Conservation (phyloP, 2,329 filamentous ascomycete species). For the Alternaria sp. region DNA sequence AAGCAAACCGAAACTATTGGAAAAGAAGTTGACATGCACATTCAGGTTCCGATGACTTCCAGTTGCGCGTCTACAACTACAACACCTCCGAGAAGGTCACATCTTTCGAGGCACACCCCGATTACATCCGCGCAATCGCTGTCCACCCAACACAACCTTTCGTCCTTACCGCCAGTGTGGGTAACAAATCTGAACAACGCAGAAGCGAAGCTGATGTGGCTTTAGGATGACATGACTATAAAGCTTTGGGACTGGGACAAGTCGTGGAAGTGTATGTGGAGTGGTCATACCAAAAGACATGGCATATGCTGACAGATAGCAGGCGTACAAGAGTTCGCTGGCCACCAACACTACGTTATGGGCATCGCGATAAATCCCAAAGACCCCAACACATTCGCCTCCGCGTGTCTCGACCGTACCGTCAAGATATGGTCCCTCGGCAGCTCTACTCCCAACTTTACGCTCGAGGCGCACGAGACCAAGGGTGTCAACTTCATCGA, state of each 20-base stretch:
- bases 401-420: slow-evolving; percentile 92
- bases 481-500: slow-evolving; percentile 99
- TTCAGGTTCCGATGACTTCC: slow-evolving; percentile 80
- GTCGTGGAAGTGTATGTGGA: slow-evolving; percentile 79
- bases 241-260: slow-evolving; percentile 99
- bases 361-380: slow-evolving; percentile 96
- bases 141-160: slow-evolving; percentile 96
- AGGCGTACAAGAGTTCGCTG: slow-evolving; percentile 88
- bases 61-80: slow-evolving; percentile 87
- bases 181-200: slow-evolving; percentile 13
- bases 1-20: background rate
- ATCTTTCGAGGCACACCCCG: slow-evolving; percentile 94
- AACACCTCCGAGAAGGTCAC: slow-evolving; percentile 99
- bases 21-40: slow-evolving; percentile 26
- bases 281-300: background rate
- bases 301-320: slow-evolving; percentile 25
- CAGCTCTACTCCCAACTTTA: slow-evolving; percentile 93
- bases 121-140: slow-evolving; percentile 96
- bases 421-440: slow-evolving; percentile 98
- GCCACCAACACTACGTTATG: slow-evolving; percentile 97
- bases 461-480: slow-evolving; percentile 93
- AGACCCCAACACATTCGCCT: slow-evolving; percentile 78
- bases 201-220: slow-evolving; percentile 27
- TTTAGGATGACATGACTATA: slow-evolving; percentile 61
- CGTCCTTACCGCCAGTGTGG: slow-evolving; percentile 82